Evolutionary conservation across 495 filamentous ascomycete genomes (phyloP), one percentile per base, ranked within the genome.

Genomic region (Podospora pseudopauciseta): DNA sequence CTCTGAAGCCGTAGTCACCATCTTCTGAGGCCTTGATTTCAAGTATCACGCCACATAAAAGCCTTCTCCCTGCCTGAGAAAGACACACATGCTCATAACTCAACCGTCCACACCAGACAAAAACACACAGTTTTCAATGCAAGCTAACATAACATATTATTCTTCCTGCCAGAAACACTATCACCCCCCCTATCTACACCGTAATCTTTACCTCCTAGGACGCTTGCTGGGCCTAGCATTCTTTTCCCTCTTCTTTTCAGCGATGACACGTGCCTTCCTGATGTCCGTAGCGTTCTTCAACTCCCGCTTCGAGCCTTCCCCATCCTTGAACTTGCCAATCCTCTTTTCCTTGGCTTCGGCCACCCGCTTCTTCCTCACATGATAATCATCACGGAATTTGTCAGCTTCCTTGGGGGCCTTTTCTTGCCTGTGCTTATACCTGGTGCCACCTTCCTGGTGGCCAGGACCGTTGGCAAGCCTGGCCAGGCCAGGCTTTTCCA

Each of bases 391-490:
- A 57, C 95, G 83, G 73, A 86, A 92, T 78, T 91, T 93, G 82
- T 99, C 95, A 7, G 95, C 92, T 67, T 89, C 88, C 83, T 97
- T 97, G 67, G 96, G 94, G 67, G 93, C 92, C 81, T 86, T 87
- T 75, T 95, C 89, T 73, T 86, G 82, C 78, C 88, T 91, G 81
- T 99, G 95, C 80, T 86, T 90, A 82, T 88, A 96, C 67, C 86
- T 64, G n/a, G 18, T n/a, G 4, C 67, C 83, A 57, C 70, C 71
- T 91, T 49, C n/a, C 18, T 58, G 55, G 6, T 58, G 80, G 78
- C 18, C 53, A 73, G 92, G 89, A 2, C 92, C 91, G 30, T 86
- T 86, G 39, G 39, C 39, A 49, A 49, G 39, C 20, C 90, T 83
- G 26, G 90, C 91, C 68, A 94, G 74, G 3, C 86, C 81, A 53